Base-by-base conservation (phyloP, 2,329 filamentous ascomycete species). In the Orbilia brochopaga region DNA sequence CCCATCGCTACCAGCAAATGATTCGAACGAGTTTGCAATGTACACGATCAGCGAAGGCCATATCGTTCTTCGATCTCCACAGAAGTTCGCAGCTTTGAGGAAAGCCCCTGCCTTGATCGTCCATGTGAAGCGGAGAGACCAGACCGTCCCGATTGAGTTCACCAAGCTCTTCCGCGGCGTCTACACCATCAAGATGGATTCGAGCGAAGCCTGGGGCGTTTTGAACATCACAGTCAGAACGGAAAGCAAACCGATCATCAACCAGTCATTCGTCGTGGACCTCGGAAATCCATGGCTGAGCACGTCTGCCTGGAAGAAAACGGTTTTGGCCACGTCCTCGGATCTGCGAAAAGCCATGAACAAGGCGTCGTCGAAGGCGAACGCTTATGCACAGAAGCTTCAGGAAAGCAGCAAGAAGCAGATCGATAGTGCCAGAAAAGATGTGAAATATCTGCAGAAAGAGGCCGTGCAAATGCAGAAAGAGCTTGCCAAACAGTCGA, bases 231-330 rank as follows among this genome's bases (percentile, higher is more conserved):
- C 83, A 1, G 82, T 89, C 37, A 80, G 83, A 61, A 86, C 86
- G 0, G 85, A 82, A 13, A 85, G 82, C 62, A 84, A 84, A 72
- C 87, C 87, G 23, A 85, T 83, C 77, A 81, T 88, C 73, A 85
- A 85, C 75, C 85, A 88, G 79, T 84, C 83, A 0, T 85, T 88
- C 77, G 82, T 83, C 42, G 79, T 88, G 30, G 83, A 87, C 77
- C 86, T 88, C 77, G 85, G 85, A 52, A 83, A 79, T 1, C 81
- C 81, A 3, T 83, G 81, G 81, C 74, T 82, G 66, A 83, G 82
- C 73, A 78, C 81, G 69, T 78, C 77, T 19, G 80, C 79, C 32
- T 83, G 82, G 82, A 82, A 81, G 56, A 74, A 75, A 73, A 66
- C 72, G 15, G 74, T 73, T 35, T 62, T 74, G 24, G 74, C 75